Evolutionary conservation across 352 stramenopile genomes (phyloP).

Genomic region (Phytophthora citricola): DNA sequence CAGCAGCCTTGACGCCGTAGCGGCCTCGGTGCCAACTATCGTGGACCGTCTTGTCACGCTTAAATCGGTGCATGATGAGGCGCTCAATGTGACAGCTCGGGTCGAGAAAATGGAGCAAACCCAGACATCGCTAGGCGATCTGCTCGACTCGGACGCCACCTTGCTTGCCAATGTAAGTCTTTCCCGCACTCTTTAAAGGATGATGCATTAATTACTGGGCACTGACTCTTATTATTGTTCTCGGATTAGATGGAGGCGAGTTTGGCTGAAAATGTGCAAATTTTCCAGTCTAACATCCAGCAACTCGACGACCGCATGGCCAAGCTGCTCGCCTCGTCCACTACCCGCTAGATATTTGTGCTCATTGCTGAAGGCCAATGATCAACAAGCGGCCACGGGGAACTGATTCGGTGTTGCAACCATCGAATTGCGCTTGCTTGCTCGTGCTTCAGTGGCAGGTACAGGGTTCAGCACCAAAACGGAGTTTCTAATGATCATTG

Average conservation of each 20-base stretch:
- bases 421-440: slow-evolving; percentile 49
- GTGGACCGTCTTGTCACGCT: slow-evolving; percentile 79
- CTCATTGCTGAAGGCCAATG: slow-evolving; percentile 11
- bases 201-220: slow-evolving; percentile 6
- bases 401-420: slow-evolving; percentile 24
- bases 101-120: slow-evolving; percentile 72
- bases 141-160: slow-evolving; percentile 69
- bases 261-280: slow-evolving; percentile 72
- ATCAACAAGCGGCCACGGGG: slow-evolving; percentile 28
- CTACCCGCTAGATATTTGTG: slow-evolving; percentile 23
- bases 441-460: slow-evolving; percentile 40
- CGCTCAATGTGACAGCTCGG: slow-evolving; percentile 50
- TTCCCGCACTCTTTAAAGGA: neutral
- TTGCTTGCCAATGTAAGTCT: slow-evolving; percentile 75
- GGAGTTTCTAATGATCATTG: slow-evolving; percentile 43
- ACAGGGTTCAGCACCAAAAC: slow-evolving; percentile 43
- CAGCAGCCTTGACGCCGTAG: slow-evolving; percentile 61
- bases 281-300: slow-evolving; percentile 84
- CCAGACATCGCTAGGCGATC: slow-evolving; percentile 54
- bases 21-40: slow-evolving; percentile 64
- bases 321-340: slow-evolving; percentile 41
- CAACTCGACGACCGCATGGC: slow-evolving; percentile 77
- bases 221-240: slow-evolving; percentile 16
- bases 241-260: slow-evolving; percentile 72
- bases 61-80: slow-evolving; percentile 78